Percentiles rank a stretch among this genome's conserved stretches.
Conservation (phyloP, 2,329 filamentous ascomycete genomes). For the Aspergillus sp. region DNA sequence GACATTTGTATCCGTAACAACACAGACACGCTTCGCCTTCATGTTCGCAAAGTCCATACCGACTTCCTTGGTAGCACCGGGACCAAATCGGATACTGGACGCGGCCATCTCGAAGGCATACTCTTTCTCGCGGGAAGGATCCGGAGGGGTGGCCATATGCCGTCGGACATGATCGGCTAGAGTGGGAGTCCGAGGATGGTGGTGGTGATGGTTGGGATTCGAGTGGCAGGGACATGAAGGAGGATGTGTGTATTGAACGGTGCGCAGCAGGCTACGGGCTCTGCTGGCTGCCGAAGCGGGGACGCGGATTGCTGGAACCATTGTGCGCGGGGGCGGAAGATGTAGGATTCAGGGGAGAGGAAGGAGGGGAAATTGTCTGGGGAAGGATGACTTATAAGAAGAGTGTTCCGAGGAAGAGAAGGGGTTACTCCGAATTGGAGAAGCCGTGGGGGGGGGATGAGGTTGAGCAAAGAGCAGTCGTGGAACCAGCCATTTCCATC, state of each 20-base stretch:
- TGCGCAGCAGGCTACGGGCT: conserved; percentile 70
- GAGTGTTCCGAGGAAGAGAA: conserved; percentile 1
- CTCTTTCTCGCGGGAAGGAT: conserved; percentile 77
- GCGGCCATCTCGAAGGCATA: conserved; percentile 99
- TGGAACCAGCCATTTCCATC: not conserved
- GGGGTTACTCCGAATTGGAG: conserved; percentile 6
- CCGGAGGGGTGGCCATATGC: conserved; percentile 75
- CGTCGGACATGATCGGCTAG: conserved; percentile 60
- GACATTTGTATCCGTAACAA: conserved; percentile 88
- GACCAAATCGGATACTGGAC: conserved; percentile 90
- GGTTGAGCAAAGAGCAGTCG: not conserved
- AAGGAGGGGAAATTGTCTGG: not conserved
- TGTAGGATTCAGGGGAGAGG: not conserved
- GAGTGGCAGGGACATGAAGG: conserved; percentile 91
- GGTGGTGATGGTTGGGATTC: conserved; percentile 81
- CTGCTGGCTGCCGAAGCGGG: conserved; percentile 52
- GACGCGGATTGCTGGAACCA: conserved; percentile 49
- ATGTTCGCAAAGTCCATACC: conserved; percentile 98
- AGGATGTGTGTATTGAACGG: conserved; percentile 89
- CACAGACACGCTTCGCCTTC: conserved; percentile 81
- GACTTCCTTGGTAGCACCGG: conserved; percentile 90
- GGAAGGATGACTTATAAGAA: not conserved
- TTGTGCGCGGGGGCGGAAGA: conserved; percentile 19
- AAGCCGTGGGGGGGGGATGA: conserved; percentile 13
- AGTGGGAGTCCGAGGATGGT: conserved; percentile 64